Evolutionary conservation across 768 basidiomycete genomes (phyloP).

Genomic region (Trametes maxima): DNA sequence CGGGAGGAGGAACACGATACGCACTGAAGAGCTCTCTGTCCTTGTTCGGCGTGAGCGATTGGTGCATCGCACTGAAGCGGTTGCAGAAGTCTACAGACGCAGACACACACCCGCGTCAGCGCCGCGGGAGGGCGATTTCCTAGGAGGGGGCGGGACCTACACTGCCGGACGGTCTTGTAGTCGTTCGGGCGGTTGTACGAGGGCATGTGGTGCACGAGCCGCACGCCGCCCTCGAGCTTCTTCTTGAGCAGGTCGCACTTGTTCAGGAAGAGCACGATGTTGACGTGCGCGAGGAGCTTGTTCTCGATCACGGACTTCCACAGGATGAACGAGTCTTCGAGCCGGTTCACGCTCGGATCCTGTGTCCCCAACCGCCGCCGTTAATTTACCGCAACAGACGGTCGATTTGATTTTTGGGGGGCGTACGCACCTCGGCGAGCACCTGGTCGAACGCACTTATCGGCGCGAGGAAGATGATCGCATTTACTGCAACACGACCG

Average conservation of each 20-base stretch:
- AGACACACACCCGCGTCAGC: neutral
- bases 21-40: slow-evolving; percentile 73
- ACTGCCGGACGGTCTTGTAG: slow-evolving; percentile 73
- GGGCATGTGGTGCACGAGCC: slow-evolving; percentile 66
- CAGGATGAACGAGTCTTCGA: slow-evolving; percentile 76
- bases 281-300: slow-evolving; percentile 71
- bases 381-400: neutral
- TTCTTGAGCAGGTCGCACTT: slow-evolving; percentile 78
- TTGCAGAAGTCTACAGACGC: slow-evolving; percentile 63
- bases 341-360: slow-evolving; percentile 73
- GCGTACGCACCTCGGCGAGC: slow-evolving; percentile 61
- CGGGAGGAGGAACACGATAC: slow-evolving; percentile 28
- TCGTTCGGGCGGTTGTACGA: slow-evolving; percentile 81
- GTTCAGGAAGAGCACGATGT: slow-evolving; percentile 81
- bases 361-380: slow-evolving; percentile 32
- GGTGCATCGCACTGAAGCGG: slow-evolving; percentile 73
- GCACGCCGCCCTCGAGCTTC: slow-evolving; percentile 78
- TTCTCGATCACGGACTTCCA: slow-evolving; percentile 78
- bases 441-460: slow-evolving; percentile 89
- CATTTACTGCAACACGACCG: slow-evolving; percentile 57
- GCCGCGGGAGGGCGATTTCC: neutral
- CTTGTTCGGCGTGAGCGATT: slow-evolving; percentile 66
- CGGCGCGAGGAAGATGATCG: slow-evolving; percentile 87
- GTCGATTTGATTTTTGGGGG: too few relatives aligned
- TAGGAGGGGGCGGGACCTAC: slow-evolving; percentile 43